Evolutionary conservation across 2,329 filamentous ascomycete genomes (phyloP), one percentile per base, ranked within the genome.

Genomic region (Cercospora nicotianae): DNA sequence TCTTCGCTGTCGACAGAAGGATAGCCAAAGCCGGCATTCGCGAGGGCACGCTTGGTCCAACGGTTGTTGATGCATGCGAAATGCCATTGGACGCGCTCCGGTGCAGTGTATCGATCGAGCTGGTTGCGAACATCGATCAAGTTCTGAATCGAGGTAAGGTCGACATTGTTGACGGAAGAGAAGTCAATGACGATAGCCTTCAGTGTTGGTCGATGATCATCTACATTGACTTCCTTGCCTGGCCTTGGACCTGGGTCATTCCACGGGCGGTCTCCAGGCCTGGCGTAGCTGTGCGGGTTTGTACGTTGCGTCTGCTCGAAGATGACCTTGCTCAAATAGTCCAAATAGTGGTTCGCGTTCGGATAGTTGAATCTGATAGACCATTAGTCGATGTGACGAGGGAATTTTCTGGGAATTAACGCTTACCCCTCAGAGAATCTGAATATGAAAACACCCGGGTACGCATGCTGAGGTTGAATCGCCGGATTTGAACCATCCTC

Each of bases 131-230:
- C 91, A 75, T 98, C 95, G 75, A 98, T 96, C 45, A 98, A 84
- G 74, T 93, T 90, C 80, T 98, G 95, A 2, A 97, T 87, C 0
- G 93, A 96, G 0, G 95, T 97, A 67, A 96, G 89, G 76, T 98
- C 95, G 67, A 97, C 90, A 72, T 96, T 93, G 81, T 97, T 96
- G 72, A 98, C 94, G 0, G 92, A 91, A 3, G 90, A 93, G 80
- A 98, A 96, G 79, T 98, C 95, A 20, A 98, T 86, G 68, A 98
- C 94, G 72, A 98, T 83, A n/a, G 94, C 94, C 77, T 92, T 93
- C 61, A 97, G 86, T 0, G 87, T 90, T 0, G 93, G 91, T 16
- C 89, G 82, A 66, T 83, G 74, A 69, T 85, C 84, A 45, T 83
- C 79, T 1, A 75, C 60, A 80, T 83, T 39, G 77, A 79, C 76